Evolutionary conservation across 169 alveolate genomes (phyloP), one percentile per base, ranked within the genome.

Genomic region (Plasmodium coatneyi): DNA sequence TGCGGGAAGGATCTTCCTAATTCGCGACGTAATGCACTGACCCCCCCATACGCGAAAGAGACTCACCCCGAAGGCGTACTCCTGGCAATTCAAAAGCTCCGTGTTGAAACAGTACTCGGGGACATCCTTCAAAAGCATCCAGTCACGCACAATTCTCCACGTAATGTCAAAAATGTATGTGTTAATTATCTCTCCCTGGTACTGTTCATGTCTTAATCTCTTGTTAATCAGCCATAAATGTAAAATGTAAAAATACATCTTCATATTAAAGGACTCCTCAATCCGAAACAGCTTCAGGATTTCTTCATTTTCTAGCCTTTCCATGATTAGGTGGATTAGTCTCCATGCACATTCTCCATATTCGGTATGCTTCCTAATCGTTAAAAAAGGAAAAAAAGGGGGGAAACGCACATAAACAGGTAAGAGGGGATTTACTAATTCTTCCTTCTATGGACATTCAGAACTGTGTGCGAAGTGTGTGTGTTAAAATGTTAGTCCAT

Each of bases 211-310:
- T 91, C 95, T 82, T 52, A 95, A 93, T 52, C 97, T 86, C 49
- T 96, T 90, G 80, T 95, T 94, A 52, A 96, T 82, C 52, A 96
- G 71, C 97, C 97, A 96, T 12, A 96, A 91, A 81, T 96, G 97
- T 60, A 96, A 52, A 82, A 94, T 56, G 86, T 92, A 82, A 92
- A 96, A 95, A 84, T 96, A 96, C 76, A 94, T 94, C 56, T 96
- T 94, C 91, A 82, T 92, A 81, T 96, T 96, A 89, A 95, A 96
- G 12, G 97, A 96, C 19, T 94, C 95, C 70, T 96, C 96, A 46
- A 96, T 95, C 28, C 82, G 96, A 81, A 96, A 96, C 36, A 79
- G 82, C 32, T 84, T 83, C 74, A 87, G 82, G 72, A 96, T 87
- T 49, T 95, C 96, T 71, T 92, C 96, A 81, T 96, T 96, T 72